These are phyloP conservation scores for Gardenia jasminoides DNA, from an alignment of 257 asterid genomes.

Conservation along the genomic window DNA sequence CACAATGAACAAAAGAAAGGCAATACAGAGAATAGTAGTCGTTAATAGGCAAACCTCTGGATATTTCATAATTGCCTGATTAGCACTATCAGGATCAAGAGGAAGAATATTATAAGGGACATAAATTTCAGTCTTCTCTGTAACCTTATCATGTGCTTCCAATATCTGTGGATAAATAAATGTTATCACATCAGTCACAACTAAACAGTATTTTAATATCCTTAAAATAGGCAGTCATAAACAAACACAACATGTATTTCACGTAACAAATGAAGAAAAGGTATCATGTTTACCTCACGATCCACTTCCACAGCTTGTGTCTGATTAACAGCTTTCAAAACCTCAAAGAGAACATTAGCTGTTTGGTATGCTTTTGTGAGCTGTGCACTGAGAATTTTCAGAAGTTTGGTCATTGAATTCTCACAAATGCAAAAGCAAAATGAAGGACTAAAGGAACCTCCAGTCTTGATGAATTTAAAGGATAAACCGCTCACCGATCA, in stretches of 20 bases:
- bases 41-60: constrained; percentile 66
- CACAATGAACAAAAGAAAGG: constrained; percentile 13
- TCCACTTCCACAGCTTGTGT: constrained; percentile 96
- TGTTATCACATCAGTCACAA: constrained; percentile 19
- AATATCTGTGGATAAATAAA: constrained; percentile 48
- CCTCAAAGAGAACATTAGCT: constrained; percentile 98
- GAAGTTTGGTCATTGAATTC: constrained; percentile 9
- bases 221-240: neutral
- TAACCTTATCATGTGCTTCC: constrained; percentile 96
- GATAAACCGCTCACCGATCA: constrained; percentile 67
- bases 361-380: constrained; percentile 98
- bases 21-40: constrained; percentile 13
- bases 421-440: constrained; percentile 10
- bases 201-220: constrained; percentile 1
- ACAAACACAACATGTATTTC: neutral
- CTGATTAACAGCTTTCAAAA: constrained; percentile 95
- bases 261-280: neutral
- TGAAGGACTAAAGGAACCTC: neutral
- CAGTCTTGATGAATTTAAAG: constrained; percentile 12
- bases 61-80: constrained; percentile 94
- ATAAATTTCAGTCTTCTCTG: constrained; percentile 94
- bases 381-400: constrained; percentile 72
- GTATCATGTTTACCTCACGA: constrained; percentile 64
- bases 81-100: constrained; percentile 97
- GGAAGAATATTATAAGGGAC: constrained; percentile 97